Evolutionary conservation across 164 flowering plant genomes (phyloP), one percentile per base, ranked within the genome.

Genomic region (Tetracentron sinense): DNA sequence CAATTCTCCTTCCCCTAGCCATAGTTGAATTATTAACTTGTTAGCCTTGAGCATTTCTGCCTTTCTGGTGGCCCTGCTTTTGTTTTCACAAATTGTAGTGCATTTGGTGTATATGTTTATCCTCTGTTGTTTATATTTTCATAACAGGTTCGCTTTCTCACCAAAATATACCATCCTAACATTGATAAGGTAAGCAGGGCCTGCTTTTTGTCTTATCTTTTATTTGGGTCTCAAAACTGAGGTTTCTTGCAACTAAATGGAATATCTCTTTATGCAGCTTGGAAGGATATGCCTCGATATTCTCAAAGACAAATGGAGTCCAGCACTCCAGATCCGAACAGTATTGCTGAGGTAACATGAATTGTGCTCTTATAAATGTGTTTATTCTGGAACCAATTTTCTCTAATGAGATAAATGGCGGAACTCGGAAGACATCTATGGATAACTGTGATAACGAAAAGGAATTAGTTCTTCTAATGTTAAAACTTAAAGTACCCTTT

Each of bases 281-380:
- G 98, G 98, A 69, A 83, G 98, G 72, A 93, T 93, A 73, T 93
- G 98, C 71, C 94, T 93, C 35, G 98, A 93, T 67, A 93, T 93
- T 69, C 84, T 93, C 49, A 93, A 93, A 75, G 97, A 93, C 77
- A 93, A 93, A 67, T 93, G 98, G 98, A 93, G 98, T 69, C 97
- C 98, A 38, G 98, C 97, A 48, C 96, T 93, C 53, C 98, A 93
- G 79, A 93, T 93, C 30, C 83, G 98, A 61, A 93, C 98, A 21
- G 98, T 93, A 42, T 82, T 93, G 38, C 77, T 93, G 74, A 93
- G 98, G 98, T 88, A 71, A 38, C 47, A 16, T 60, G 44, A 46
- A 21, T 28, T 16, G 2, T 51, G 2, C 10, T 31, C 19, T 28
- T n/a, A 21, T 8, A 38, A 38, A 38, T 8, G 8, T 38, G 14